phyloP scores from a whole-genome alignment of 2,329 filamentous ascomycete species.

The Westerdykella sp. region DNA sequence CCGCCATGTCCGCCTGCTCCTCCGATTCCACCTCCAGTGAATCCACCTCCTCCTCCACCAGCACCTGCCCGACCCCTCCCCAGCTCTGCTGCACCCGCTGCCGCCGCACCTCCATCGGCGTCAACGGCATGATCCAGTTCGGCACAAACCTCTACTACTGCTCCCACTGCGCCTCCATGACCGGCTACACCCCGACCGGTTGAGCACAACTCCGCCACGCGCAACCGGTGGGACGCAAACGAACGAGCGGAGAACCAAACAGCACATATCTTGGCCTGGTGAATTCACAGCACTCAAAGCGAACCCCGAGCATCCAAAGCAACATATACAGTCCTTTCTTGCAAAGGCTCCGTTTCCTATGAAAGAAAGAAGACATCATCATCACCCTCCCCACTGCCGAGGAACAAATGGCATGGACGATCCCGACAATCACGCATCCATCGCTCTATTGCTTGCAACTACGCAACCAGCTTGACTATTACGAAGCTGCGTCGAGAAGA shows the following conservation, averaged over 20 bases:
- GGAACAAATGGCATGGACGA: neutral
- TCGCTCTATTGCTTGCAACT: too few species aligned
- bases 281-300: too few species aligned
- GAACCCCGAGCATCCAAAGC: too few species aligned
- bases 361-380: neutral
- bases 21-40: constrained; percentile 6
- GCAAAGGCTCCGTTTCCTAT: too few species aligned
- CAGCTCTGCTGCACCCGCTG: constrained; percentile 31
- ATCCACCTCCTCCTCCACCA: constrained; percentile 5
- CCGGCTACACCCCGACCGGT: constrained; percentile 30
- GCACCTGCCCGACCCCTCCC: constrained; percentile 14
- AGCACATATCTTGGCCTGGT: too few species aligned
- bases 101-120: constrained; percentile 23
- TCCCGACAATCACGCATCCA: too few species aligned
- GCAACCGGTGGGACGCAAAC: too few species aligned
- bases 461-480: too few species aligned
- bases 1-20: constrained; percentile 6
- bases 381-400: neutral
- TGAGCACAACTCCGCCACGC: constrained; percentile 11
- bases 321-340: too few species aligned
- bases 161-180: constrained; percentile 36
- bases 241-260: too few species aligned
- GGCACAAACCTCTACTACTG: constrained; percentile 39
- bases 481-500: too few species aligned
- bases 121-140: constrained; percentile 30